Evolutionary conservation across 169 alveolate genomes (phyloP).

Genomic region (Cryptosporidium sp.): DNA sequence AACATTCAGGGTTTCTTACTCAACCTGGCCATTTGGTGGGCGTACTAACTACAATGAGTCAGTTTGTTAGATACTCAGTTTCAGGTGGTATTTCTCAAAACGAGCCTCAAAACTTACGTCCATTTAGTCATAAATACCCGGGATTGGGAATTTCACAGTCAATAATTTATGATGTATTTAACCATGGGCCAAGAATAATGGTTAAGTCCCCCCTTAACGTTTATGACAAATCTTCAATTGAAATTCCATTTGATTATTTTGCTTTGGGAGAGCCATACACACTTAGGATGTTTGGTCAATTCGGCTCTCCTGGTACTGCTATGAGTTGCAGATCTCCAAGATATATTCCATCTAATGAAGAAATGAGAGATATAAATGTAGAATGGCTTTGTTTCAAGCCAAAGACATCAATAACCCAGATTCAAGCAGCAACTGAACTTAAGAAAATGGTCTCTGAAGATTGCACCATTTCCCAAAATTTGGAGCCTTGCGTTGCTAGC

Average conservation of each 20-base stretch:
- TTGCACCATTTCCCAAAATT: constrained; percentile 11
- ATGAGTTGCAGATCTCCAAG: constrained; percentile 77
- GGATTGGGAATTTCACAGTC: constrained; percentile 69
- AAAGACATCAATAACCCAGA: constrained; percentile 48
- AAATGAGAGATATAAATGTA: constrained; percentile 35
- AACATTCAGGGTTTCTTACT: constrained; percentile 58
- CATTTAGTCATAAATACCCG: constrained; percentile 48
- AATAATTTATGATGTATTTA: constrained; percentile 27
- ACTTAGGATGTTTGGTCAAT: constrained; percentile 46
- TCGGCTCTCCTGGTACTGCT: constrained; percentile 46
- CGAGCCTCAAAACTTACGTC: constrained; percentile 13
- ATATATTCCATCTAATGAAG: constrained; percentile 42
- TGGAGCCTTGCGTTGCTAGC: constrained; percentile 35
- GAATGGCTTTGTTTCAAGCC: constrained; percentile 64
- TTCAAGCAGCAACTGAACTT: constrained; percentile 66
- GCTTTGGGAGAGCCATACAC: constrained; percentile 63
- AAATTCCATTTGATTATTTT: constrained; percentile 38
- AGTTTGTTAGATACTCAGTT: constrained; percentile 37
- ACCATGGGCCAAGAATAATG: constrained; percentile 54
- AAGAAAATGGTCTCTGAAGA: constrained; percentile 36
- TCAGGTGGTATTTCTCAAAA: constrained; percentile 40
- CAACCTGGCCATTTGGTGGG: constrained; percentile 70
- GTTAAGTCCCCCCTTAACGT: constrained; percentile 68
- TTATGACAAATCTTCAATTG: constrained; percentile 31
- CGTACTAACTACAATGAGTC: constrained; percentile 40